Evolutionary conservation across 208 protist genomes (phyloP).

Genomic region (Kentomonas sorsogonicus): DNA sequence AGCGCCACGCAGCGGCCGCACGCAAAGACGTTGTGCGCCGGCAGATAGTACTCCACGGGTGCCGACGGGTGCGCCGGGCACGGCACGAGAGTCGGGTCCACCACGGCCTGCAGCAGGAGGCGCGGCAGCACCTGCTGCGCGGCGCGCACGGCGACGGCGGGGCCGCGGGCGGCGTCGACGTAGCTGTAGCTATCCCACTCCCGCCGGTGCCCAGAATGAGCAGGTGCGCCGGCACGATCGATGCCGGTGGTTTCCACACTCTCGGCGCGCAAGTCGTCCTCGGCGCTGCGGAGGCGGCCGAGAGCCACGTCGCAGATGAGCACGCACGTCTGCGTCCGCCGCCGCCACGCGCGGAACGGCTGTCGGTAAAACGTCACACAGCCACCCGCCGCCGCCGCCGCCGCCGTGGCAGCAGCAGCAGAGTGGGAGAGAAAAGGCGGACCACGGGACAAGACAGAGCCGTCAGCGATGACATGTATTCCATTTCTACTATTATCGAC

Average conservation of each 20-base stretch:
- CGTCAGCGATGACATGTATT: no score
- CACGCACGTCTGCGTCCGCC: slow-evolving; percentile 28
- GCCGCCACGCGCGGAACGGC: slow-evolving; percentile 42
- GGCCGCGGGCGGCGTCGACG: slow-evolving; percentile 26
- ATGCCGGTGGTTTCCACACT: slow-evolving; percentile 25
- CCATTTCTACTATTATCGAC: no score
- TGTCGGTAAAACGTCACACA: slow-evolving; percentile 41
- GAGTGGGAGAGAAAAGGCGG: neutral
- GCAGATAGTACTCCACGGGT: slow-evolving; percentile 71
- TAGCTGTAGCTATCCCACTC: slow-evolving; percentile 61
- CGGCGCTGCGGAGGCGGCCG: slow-evolving; percentile 28
- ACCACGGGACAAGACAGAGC: neutral
- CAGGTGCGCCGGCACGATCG: slow-evolving; percentile 6
- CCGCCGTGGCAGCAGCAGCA: neutral
- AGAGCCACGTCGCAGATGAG: slow-evolving; percentile 73
- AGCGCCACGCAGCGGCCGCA: slow-evolving; percentile 73
- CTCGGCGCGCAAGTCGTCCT: slow-evolving; percentile 17
- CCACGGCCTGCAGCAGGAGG: slow-evolving; percentile 48
- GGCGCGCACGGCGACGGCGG: slow-evolving; percentile 41
- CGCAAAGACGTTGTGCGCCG: slow-evolving; percentile 43
- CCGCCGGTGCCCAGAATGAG: neutral
- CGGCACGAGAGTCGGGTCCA: slow-evolving; percentile 45
- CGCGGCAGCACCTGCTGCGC: slow-evolving; percentile 58
- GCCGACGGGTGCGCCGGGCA: slow-evolving; percentile 57
- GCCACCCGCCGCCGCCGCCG: slow-evolving; percentile 1